Evolutionary conservation across 768 basidiomycete genomes (phyloP), one percentile per base, ranked within the genome.

Genomic region (Lactarius hengduanensis): DNA sequence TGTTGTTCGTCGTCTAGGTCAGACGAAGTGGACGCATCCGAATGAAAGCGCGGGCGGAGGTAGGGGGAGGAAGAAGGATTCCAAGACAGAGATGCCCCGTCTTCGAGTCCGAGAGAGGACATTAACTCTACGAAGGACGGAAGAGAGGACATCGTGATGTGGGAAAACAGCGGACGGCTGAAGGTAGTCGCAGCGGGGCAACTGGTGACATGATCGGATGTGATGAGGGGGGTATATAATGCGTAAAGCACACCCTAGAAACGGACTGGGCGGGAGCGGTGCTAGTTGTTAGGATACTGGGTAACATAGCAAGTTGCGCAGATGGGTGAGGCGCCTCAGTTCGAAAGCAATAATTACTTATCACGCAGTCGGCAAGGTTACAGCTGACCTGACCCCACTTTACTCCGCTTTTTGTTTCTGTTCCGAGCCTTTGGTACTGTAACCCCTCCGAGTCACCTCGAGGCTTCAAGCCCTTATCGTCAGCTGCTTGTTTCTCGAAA

Each of bases 111-210:
- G 71, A 94, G 81, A 67, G 92, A 85, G 69, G 85, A 85, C 90
- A 94, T 91, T 75, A 94, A 89, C 79, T 92, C 87, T 65, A 91
- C 86, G 76, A 94, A 94, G 64, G 92, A 92, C 73, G 92, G 92
- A 72, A 93, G 86, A 73, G 89, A 77, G 74, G 88, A 80, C 88
- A 88, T 91, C 72, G 28, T 59, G 50, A 53, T 53, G 61, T 59
- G 54, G 70, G 38, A 58, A 60, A 74, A 71, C 71, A 71, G 72
- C 71, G 71, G 60, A 65, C 32, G 53, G 68, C 62, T 61, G 62
- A 57, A 16, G 67, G 54, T 47, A 68, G 68, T 64, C 55, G 57
- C 70, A 45, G 69, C 59, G 61, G 66, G 60, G 56, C 70, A 70
- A 70, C 68, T 57, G 28, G 40, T 53, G 59, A 57, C 18, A 41